Evolutionary conservation across 352 stramenopile genomes (phyloP), one percentile per base, ranked within the genome.

Genomic region (Globisporangium spiculum): DNA sequence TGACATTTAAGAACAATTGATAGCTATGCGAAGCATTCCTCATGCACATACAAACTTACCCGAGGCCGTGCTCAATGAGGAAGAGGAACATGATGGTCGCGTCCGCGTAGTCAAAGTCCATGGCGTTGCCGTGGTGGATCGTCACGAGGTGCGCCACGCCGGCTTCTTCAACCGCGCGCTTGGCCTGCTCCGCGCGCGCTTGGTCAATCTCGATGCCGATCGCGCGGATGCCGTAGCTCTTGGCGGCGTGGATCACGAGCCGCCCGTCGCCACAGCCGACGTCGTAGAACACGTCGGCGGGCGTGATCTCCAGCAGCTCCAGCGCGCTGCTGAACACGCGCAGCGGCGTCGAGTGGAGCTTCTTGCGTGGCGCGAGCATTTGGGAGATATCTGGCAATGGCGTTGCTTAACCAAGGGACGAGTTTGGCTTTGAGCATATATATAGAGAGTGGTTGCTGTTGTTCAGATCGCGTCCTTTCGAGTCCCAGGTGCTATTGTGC

Each of bases 21-120:
- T 9, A 26, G 14, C 20, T 14, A 56, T 2, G 12, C 16, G 14
- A 41, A 3, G 26, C 16, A 20, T 20, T 16, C 5, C 20, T 12
- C 36, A 44, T 44, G 16, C 48, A 26, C 20, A 55, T 55, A 20
- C 48, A 27, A 36, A 14, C 55, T 44, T 76, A 92, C 82, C 80
- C 75, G 60, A 94, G 71, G 0, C 86, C 86, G 20, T 82, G 81
- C 48, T 85, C 75, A 44, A 94, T 93, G 62, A 94, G 82, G 46
- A 94, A 94, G 52, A 94, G 75, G 66, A 94, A 94, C 58, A 94
- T 69, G 56, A 94, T 67, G 9, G 83, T 88, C 4, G 86, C 86
- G 36, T 93, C 79, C 1, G 61, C 32, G 2, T 90, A 76, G 26
- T 84, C 79, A 62, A 91, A 88, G 44, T 92, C 79, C 66, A 94